Evolutionary conservation across 148 eudicot genomes (phyloP).

Genomic region (Arctostaphylos glauca): DNA sequence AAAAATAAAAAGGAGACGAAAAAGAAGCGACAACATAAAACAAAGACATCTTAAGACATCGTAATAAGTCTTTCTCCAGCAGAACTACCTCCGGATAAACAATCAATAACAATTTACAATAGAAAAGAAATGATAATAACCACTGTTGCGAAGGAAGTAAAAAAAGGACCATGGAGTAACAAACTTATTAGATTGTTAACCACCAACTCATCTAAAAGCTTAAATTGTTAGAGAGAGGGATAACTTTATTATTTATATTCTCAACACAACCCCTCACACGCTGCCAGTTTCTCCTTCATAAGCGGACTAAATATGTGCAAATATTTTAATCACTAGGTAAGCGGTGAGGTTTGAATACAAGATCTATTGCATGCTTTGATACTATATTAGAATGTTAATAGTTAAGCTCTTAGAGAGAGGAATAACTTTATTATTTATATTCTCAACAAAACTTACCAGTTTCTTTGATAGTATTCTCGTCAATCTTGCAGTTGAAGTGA

Average conservation of each 20-base stretch:
- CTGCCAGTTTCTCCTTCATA: too few relatives aligned
- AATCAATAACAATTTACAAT: background rate
- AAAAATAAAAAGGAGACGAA: background rate
- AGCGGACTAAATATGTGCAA: too few relatives aligned
- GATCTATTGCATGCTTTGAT: too few relatives aligned
- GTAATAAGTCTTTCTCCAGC: background rate
- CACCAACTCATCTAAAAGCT: too few relatives aligned
- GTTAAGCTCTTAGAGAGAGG: too few relatives aligned
- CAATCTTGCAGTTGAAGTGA: conserved; percentile 43
- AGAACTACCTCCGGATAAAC: background rate
- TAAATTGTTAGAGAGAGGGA: too few relatives aligned
- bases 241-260: too few relatives aligned
- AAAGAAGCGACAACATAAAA: background rate
- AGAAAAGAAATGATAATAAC: background rate
- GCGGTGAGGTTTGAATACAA: too few relatives aligned
- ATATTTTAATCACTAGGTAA: too few relatives aligned
- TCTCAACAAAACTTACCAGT: conserved; percentile 43
- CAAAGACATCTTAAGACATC: background rate
- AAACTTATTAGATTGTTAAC: conserved; percentile 25
- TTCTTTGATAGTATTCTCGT: conserved; percentile 40
- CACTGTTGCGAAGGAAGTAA: background rate
- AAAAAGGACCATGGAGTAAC: background rate
- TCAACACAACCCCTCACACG: too few relatives aligned
- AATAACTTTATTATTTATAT: too few relatives aligned
- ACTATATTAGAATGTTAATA: too few relatives aligned